phyloP scores from a whole-genome alignment of 225 moss, liverwort and hornwort genomes.

The Physcomitrellopsis africana region DNA sequence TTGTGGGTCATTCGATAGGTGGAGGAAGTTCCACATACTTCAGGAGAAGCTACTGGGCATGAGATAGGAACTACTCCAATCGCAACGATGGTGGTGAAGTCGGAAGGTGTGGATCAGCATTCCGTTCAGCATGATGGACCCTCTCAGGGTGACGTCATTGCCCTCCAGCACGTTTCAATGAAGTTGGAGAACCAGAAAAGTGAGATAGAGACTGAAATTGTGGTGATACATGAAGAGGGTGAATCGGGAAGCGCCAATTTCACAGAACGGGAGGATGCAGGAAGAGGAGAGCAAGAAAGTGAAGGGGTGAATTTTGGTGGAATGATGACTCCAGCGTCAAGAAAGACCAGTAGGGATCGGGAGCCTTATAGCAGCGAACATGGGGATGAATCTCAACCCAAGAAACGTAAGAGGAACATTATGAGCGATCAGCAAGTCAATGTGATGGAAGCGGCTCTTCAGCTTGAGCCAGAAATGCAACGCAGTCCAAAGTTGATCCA shows the following conservation, averaged over 20 bases:
- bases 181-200: conserved; percentile 46
- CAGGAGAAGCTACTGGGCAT: conserved; percentile 48
- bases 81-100: conserved; percentile 30
- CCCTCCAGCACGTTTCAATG: conserved; percentile 12
- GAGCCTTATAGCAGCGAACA: conserved; percentile 80
- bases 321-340: conserved; percentile 52
- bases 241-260: conserved; percentile 62
- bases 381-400: conserved; percentile 82
- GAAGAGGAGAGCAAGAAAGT: conserved; percentile 58
- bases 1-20: conserved; percentile 39
- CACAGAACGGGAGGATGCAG: conserved; percentile 58
- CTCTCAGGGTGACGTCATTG: conserved; percentile 32
- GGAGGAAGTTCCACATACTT: conserved; percentile 43
- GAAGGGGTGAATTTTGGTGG: conserved; percentile 53
- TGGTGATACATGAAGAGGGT: conserved; percentile 55
- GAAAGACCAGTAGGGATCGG: conserved; percentile 77
- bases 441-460: conserved; percentile 85
- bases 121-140: conserved; percentile 37
- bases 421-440: conserved; percentile 95
- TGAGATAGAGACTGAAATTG: conserved; percentile 31
- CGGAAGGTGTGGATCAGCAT: conserved; percentile 35
- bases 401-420: conserved; percentile 97
- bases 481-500: conserved; percentile 78
- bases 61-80: conserved; percentile 35
- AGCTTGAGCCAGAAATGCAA: conserved; percentile 94